phyloP scores from a whole-genome alignment of 106 monocot species.

The Agapanthus africanus region DNA sequence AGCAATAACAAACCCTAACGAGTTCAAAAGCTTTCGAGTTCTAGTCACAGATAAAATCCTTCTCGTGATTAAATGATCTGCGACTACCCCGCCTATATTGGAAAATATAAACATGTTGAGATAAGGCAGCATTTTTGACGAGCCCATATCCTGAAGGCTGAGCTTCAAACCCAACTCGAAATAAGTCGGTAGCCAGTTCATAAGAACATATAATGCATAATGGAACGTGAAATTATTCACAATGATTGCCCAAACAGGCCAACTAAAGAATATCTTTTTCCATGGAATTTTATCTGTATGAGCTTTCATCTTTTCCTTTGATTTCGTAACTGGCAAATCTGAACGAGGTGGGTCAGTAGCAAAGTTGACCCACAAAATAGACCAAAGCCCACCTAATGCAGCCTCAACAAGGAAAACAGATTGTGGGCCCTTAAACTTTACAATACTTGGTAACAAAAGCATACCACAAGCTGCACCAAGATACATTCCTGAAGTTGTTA shows the following conservation, averaged over 20 bases:
- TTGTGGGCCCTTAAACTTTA: slow-evolving; percentile 53
- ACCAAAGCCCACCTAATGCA: slow-evolving; percentile 64
- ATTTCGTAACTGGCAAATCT: slow-evolving; percentile 42
- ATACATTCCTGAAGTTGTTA: slow-evolving; percentile 95
- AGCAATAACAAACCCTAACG: slow-evolving; percentile 58
- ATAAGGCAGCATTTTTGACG: slow-evolving; percentile 90
- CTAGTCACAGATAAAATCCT: slow-evolving; percentile 51
- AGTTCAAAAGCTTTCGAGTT: slow-evolving; percentile 76
- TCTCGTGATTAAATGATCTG: slow-evolving; percentile 72
- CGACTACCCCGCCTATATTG: slow-evolving; percentile 73
- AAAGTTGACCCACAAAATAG: slow-evolving; percentile 61
- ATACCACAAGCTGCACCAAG: slow-evolving; percentile 83
- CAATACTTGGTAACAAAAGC: slow-evolving; percentile 67
- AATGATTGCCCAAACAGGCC: slow-evolving; percentile 86
- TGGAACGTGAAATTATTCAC: slow-evolving; percentile 95
- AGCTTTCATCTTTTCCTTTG: slow-evolving; percentile 32
- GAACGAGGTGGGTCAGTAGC: slow-evolving; percentile 58
- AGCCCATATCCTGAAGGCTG: slow-evolving; percentile 94
- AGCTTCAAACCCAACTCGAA: slow-evolving; percentile 73
- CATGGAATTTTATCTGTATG: slow-evolving; percentile 63
- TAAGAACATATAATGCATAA: slow-evolving; percentile 85
- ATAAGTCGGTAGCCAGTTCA: slow-evolving; percentile 98
- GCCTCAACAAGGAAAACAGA: slow-evolving; percentile 79
- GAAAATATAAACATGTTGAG: slow-evolving; percentile 94
- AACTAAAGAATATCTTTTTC: slow-evolving; percentile 62